Base-by-base conservation (phyloP, 257 asterid genomes). In the Nicotiana attenuata region DNA sequence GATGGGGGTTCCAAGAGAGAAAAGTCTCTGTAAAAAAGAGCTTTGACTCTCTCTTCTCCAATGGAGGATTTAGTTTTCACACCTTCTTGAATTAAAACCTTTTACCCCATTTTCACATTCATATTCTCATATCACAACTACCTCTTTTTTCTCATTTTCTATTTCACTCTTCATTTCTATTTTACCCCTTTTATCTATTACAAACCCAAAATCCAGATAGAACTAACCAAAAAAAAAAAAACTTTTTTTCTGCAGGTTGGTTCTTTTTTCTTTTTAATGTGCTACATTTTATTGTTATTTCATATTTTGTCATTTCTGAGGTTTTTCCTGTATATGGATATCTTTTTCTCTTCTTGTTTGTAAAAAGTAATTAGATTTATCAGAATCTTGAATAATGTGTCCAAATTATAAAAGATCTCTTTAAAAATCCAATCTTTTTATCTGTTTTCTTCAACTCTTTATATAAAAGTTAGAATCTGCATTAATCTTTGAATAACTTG, bases 11-110 rank as follows among this genome's bases (percentile, higher is more conserved):
- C 83, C 83, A 64, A 65, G 63, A 71, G 92, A 83, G 91, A 82
- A 86, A 86, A 86, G 83, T 82, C 90, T 88, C 85, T 75, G 89
- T 80, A 81, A 65, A 56, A 64, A 88, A 81, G 89, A 85, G 86
- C 90, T 86, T 84, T 86, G 85, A 84, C 88, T 85, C 87, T 87
- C 87, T 86, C 86, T 81, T 87, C 47, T 41, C 35, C 88, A 81
- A 60, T 71, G 89, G 82, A 81, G 53, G 84, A 65, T 86, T 85
- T 84, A 59, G 63, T 80, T 64, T 80, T 50, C 79, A 73, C 63
- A 73, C 79, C 29, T 63, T 80, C 78, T 65, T 65, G 56, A 65
- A 24, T 19, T 6, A 17, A 16, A 47, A 3, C 8, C 47, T 47
- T 20, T 47, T 73, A 31, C 35, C 79, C 65, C 65, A 47, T 22